phyloP scores from a whole-genome alignment of 768 basidiomycete species.

The Amanita pseudoporphyria region DNA sequence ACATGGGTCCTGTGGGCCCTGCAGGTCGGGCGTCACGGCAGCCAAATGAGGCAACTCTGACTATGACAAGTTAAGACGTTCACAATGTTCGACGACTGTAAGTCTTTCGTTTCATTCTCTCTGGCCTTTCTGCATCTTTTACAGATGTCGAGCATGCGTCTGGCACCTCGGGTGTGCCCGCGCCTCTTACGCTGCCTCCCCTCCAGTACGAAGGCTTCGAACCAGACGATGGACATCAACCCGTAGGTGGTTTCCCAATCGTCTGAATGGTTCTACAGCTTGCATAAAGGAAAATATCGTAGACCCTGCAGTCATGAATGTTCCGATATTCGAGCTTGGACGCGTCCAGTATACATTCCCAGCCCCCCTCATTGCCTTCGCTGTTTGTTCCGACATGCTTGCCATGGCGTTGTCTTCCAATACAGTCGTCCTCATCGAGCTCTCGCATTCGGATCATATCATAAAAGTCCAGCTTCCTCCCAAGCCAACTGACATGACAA shows the following conservation, averaged over 20 bases:
- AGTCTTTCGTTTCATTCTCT: constrained; percentile 18
- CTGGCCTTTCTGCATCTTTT: constrained; percentile 10
- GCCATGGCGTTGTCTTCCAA: constrained; percentile 77
- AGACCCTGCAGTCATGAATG: constrained; percentile 25
- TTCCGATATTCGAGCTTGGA: constrained; percentile 73
- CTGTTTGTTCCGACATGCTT: constrained; percentile 79
- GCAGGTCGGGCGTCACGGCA: no score
- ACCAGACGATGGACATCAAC: constrained; percentile 40
- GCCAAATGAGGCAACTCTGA: background rate
- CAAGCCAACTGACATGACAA: constrained; percentile 65
- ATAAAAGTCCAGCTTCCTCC: constrained; percentile 69
- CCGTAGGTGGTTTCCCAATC: background rate
- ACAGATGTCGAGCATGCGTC: constrained; percentile 83
- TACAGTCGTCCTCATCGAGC: constrained; percentile 78
- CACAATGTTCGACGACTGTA: constrained; percentile 61
- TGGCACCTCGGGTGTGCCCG: constrained; percentile 32
- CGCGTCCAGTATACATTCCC: constrained; percentile 85
- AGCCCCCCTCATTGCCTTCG: constrained; percentile 73
- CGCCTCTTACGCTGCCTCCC: constrained; percentile 35
- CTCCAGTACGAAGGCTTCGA: constrained; percentile 89
- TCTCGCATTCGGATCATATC: constrained; percentile 81
- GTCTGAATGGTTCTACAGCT: background rate
- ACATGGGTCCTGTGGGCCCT: no score
- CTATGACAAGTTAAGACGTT: background rate
- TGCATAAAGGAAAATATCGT: constrained; percentile 18